Percentiles rank a stretch among this genome's conserved stretches.
phyloP scores from a whole-genome alignment of 1,284 basidiomycete genomes.

The Melampsora larici-populina region DNA sequence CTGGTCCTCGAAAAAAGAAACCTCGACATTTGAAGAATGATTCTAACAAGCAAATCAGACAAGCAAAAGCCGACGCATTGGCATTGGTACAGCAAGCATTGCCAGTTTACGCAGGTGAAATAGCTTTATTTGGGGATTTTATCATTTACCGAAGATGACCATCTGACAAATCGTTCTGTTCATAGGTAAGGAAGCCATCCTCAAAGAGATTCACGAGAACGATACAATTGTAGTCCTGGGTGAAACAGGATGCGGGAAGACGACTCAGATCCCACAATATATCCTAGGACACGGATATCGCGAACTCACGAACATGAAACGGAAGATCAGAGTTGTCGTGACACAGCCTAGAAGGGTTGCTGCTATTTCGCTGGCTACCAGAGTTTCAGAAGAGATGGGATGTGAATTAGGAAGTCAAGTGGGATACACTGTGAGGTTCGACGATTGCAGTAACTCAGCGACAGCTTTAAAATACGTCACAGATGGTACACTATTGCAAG shows the following conservation, averaged over 20 bases:
- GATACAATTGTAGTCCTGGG: conserved; percentile 89
- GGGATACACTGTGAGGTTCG: conserved; percentile 94
- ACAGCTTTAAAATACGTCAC: conserved; percentile 93
- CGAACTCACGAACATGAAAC: conserved; percentile 66
- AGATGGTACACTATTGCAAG: conserved; percentile 92
- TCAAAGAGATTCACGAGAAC: conserved; percentile 69
- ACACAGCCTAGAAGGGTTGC: conserved; percentile 94
- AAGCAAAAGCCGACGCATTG: conserved; percentile 19
- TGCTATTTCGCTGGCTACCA: conserved; percentile 82
- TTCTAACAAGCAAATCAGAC: neutral
- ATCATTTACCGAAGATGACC: neutral
- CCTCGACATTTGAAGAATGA: neutral
- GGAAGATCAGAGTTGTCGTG: conserved; percentile 60
- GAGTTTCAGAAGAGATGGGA: conserved; percentile 82
- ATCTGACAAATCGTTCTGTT: neutral
- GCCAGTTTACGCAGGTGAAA: conserved; percentile 30
- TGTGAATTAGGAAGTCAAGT: conserved; percentile 68
- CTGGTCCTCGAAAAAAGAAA: neutral
- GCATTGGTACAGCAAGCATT: conserved; percentile 18
- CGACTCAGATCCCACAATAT: conserved; percentile 91
- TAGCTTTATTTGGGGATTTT: neutral
- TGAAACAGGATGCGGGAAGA: conserved; percentile 97
- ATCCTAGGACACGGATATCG: conserved; percentile 64
- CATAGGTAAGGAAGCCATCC: conserved; percentile 70
- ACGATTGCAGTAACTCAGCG: conserved; percentile 64